Percentiles rank a stretch among this genome's conserved stretches.
Conservation (phyloP, 768 basidiomycete genomes). For the Daedaleopsis sinensis region DNA sequence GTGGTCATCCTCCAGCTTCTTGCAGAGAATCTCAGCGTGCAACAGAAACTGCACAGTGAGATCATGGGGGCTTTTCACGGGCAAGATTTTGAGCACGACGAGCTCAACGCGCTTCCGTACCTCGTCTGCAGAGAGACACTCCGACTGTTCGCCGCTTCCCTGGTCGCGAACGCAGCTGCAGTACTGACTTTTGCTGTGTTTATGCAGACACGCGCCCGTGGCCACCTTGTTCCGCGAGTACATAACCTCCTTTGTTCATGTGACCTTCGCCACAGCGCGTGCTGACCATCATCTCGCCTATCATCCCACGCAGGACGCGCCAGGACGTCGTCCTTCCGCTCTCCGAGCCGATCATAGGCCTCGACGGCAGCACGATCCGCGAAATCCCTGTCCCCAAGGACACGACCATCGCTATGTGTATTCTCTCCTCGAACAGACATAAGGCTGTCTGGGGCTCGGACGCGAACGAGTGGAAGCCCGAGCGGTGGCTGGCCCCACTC, state of each 20-base stretch:
- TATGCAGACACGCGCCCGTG: constrained; percentile 13
- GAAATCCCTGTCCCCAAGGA: constrained; percentile 41
- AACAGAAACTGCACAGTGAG: constrained; percentile 27
- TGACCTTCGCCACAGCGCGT: too few relatives aligned
- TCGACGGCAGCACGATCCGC: constrained; percentile 16
- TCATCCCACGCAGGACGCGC: constrained; percentile 19
- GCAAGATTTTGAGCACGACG: constrained; percentile 28
- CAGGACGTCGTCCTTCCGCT: constrained; percentile 48
- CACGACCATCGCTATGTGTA: constrained; percentile 39
- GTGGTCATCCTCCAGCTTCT: constrained; percentile 27
- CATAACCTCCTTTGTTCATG: too few relatives aligned
- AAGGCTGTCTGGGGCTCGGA: constrained; percentile 47
- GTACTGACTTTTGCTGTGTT: neutral
- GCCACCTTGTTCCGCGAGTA: constrained; percentile 9
- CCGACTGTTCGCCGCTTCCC: constrained; percentile 28
- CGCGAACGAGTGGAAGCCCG: constrained; percentile 44
- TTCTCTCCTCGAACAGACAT: constrained; percentile 43
- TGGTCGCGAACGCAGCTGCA: neutral
- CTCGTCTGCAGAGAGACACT: constrained; percentile 30
- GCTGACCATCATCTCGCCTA: neutral
- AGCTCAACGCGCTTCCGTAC: constrained; percentile 27
- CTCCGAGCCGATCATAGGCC: constrained; percentile 15
- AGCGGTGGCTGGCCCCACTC: constrained; percentile 40
- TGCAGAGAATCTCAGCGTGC: constrained; percentile 22
- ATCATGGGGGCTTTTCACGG: constrained; percentile 14